Conservation (phyloP, 2,329 filamentous ascomycete species). For the Diaporthe vexans region DNA sequence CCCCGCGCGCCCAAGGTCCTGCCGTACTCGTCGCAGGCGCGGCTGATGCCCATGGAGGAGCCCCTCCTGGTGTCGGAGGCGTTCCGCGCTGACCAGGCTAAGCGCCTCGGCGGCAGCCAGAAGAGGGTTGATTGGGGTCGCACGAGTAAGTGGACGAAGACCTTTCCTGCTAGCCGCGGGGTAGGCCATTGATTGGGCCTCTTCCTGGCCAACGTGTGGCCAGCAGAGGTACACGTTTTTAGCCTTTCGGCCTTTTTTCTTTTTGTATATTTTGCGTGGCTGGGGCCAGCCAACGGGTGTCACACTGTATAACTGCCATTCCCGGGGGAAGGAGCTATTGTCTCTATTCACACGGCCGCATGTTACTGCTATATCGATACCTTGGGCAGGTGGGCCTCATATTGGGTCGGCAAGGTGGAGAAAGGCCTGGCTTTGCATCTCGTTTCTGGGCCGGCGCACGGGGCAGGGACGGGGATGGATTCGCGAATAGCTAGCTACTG, state of each 20-base stretch:
- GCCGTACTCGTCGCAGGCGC: constrained; percentile 55
- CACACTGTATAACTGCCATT: neutral
- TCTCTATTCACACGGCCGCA: neutral
- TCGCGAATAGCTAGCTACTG: neutral
- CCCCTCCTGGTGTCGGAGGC: constrained; percentile 55
- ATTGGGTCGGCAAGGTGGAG: neutral
- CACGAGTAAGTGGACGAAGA: constrained; percentile 10
- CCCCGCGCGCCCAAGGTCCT: constrained; percentile 44
- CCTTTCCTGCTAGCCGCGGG: neutral
- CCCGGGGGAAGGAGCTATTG: neutral
- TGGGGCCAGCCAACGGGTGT: no score
- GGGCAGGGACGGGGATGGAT: neutral
- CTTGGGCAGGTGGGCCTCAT: neutral
- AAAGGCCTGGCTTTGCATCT: neutral
- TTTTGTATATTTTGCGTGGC: constrained; percentile 21
- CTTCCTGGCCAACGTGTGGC: neutral
- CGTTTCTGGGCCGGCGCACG: constrained; percentile 24
- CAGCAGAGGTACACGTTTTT: no score
- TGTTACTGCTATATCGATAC: constrained; percentile 4
- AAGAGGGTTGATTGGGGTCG: constrained; percentile 37
- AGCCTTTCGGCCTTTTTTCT: neutral
- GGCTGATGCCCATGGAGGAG: constrained; percentile 56
- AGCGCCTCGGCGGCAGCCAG: constrained; percentile 32
- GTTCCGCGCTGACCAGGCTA: constrained; percentile 46
- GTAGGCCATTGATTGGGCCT: constrained; percentile 21